A percentile compares a stretch with the other conserved stretches of the same genome.
phyloP scores from a whole-genome alignment of 257 asterid species.

The Nicotiana sylvestris region DNA sequence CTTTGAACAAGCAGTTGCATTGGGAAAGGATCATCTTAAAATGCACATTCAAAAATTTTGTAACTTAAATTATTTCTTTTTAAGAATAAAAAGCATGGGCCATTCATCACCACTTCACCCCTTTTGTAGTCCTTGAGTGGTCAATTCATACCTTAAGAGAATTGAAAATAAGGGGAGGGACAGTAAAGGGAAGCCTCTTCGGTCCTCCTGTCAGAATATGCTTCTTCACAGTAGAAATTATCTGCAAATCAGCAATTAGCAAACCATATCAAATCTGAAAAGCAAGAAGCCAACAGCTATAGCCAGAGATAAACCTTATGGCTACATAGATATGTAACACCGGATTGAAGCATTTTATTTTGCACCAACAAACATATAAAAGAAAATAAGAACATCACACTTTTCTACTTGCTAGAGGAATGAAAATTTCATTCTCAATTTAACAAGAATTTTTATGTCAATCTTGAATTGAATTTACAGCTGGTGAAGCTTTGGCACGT shows the following conservation, averaged over 20 bases:
- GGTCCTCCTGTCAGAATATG: constrained; percentile 84
- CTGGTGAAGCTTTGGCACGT: not conserved
- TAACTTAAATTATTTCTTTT: not conserved
- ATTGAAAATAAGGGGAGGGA: constrained; percentile 86
- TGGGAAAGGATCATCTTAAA: not conserved
- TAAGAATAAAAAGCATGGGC: not conserved
- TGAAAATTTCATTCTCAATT: not conserved
- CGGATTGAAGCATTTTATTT: not conserved
- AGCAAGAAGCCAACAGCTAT: not conserved
- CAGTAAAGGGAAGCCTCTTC: constrained; percentile 82
- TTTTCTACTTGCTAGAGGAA: not conserved
- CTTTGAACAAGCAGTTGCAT: not conserved
- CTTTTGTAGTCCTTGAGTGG: not conserved
- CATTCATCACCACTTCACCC: not conserved
- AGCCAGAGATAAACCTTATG: not conserved
- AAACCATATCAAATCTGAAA: constrained; percentile 7
- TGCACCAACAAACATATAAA: not conserved
- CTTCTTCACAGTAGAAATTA: constrained; percentile 73
- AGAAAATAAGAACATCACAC: not conserved
- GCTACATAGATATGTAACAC: not conserved
- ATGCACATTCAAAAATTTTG: not conserved
- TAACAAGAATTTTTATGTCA: not conserved
- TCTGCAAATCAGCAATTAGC: constrained; percentile 46
- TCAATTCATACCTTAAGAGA: constrained; percentile 62
- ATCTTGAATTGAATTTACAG: not conserved